Base-by-base conservation (phyloP, 768 basidiomycete species). In the Boletus reticuloceps region DNA sequence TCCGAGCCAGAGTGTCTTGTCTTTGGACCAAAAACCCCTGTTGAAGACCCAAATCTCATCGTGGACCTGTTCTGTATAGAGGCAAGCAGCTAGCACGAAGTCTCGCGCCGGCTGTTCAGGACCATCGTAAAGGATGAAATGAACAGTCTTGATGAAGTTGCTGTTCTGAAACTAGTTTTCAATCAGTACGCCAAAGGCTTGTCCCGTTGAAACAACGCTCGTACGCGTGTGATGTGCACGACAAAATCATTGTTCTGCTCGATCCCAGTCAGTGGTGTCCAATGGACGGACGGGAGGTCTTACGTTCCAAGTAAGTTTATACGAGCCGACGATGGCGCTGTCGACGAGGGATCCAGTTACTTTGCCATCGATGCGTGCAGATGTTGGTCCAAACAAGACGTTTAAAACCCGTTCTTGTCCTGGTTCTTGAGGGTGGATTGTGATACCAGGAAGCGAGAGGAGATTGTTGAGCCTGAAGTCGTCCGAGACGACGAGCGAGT, bases 1-100 rank as follows among this genome's bases (percentile, higher is more conserved):
- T 58, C 82, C 79, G 4, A 56, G 45, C 86, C 86, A 92, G 14
- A 92, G 78, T 0, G 61, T 62, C 46, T 75, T 76, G 61, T 82
- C 78, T 64, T 91, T 89, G 19, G 58, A 50, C 91, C 91, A 94
- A 34, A 64, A 80, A 0, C 85, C 83, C 55, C 82, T 78, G 55
- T 91, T 82, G 69, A 82, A 93, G 6, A 93, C 86, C 80, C 88
- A 87, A 51, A 93, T 80, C 59, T 91, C 88, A 5, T 85, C 71
- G 50, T 89, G 85, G 12, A 84, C 69, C 32, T 78, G 74, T 44
- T 85, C 69, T 6, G 71, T 54, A 72, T 77, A 86, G 22, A 79
- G 65, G 1, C 84, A 87, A 5, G 75, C 73, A 5, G 78, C 72
- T 14, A 85, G 64, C 9, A 91, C 67, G 12, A 89, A 73, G 5